Evolutionary conservation across 306 rosid genomes (phyloP).

Genomic region (Cercis canadensis): DNA sequence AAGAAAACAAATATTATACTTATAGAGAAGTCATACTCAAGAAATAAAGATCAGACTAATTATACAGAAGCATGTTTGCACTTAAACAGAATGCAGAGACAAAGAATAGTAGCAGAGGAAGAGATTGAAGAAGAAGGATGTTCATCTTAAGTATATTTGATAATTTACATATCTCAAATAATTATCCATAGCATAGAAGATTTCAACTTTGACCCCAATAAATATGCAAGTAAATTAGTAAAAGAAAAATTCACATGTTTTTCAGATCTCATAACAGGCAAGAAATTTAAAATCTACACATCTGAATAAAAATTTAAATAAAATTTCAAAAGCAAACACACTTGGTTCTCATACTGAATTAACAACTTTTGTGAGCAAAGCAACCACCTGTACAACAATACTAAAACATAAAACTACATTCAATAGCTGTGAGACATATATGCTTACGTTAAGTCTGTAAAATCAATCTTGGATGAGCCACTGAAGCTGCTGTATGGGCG

Average conservation of each 20-base stretch:
- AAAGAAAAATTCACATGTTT: background rate
- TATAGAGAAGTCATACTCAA: background rate
- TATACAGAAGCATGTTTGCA: background rate
- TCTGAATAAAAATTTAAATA: background rate
- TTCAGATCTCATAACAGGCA: background rate
- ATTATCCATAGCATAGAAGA: background rate
- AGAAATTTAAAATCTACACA: background rate
- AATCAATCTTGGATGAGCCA: conserved; percentile 53
- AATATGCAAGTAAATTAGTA: background rate
- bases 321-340: background rate
- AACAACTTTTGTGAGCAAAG: conserved; percentile 5
- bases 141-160: background rate
- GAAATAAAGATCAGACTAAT: no score
- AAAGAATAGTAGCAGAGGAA: background rate
- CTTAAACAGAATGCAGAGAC: background rate
- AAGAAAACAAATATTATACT: no score
- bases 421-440: conserved; percentile 21
- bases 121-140: conserved; percentile 3
- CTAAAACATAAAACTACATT: conserved; percentile 2
- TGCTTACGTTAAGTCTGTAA: conserved; percentile 81
- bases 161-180: background rate
- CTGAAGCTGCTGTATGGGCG: conserved; percentile 56
- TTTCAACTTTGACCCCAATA: background rate
- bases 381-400: conserved; percentile 20
- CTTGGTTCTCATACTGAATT: background rate